Evolutionary conservation across 371 early-diverging fungal genomes (phyloP), one percentile per base, ranked within the genome.

Genomic region (Catenaria anguillulae): DNA sequence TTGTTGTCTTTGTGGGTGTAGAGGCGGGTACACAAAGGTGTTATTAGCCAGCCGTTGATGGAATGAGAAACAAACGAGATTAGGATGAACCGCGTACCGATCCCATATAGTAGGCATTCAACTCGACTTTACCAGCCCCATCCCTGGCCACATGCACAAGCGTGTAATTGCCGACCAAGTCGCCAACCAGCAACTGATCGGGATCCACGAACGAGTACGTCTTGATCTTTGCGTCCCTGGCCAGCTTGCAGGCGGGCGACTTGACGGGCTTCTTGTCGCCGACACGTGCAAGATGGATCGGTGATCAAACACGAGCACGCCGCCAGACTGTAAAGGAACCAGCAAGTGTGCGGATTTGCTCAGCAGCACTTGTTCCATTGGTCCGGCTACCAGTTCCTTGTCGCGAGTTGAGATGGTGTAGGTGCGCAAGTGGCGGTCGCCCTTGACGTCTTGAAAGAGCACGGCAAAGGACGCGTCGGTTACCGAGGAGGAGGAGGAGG

Each of bases 371-470:
- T 79, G 68, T 56, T 66, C 64, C 59, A 77, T 72, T 6, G 77
- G 74, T 4, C 78, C 75, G 35, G 75, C 72, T 6, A 68, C 66
- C 26, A 79, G 68, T 35, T 78, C 75, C 58, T 77, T 68, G 43
- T 73, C 73, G 21, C 70, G 67, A 4, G 79, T 45, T 56, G 76
- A 71, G 33, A 87, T 60, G 17, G 66, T 66, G 68, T 89, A 92
- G 0, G 76, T 76, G 61, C 81, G 82, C 43, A 92, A 67, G 59
- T 83, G 80, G 2, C 85, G 76, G 33, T 66, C 67, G 60, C 77
- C 78, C 43, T 80, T 71, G 29, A 81, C 70, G 65, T 92, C 89
- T 65, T 89, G 85, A 60, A 84, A 82, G 2, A 93, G 71, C 24
- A 93, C 77, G 2, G 64, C 58, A 8, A 66, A 65, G 10, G 40